These are phyloP conservation scores for Carpinus fangiana DNA, from an alignment of 306 rosid species.

Conservation along the genomic window DNA sequence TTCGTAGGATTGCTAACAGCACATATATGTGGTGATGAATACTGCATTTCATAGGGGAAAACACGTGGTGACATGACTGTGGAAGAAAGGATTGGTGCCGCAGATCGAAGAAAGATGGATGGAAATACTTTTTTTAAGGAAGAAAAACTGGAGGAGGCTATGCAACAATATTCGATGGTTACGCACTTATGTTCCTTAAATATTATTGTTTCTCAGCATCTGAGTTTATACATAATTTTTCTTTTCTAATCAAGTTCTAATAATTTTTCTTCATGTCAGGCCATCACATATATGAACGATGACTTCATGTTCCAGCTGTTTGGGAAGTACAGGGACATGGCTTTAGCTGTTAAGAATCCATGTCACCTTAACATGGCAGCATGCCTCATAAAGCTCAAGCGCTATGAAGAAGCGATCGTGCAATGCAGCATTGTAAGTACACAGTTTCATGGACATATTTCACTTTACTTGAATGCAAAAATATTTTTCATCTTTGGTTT, in stretches of 20 bases:
- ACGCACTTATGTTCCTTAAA: slow-evolving; percentile 40
- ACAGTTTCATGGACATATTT: not conserved
- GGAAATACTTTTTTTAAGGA: slow-evolving; percentile 87
- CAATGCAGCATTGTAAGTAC: slow-evolving; percentile 79
- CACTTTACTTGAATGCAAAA: slow-evolving; percentile 10
- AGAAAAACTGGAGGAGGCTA: slow-evolving; percentile 92
- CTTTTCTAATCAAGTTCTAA: slow-evolving; percentile 6
- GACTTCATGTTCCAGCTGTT: slow-evolving; percentile 97
- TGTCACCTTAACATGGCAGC: slow-evolving; percentile 97
- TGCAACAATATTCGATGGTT: slow-evolving; percentile 99
- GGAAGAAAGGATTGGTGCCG: slow-evolving; percentile 90
- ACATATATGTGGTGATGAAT: not conserved
- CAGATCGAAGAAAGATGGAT: slow-evolving; percentile 88
- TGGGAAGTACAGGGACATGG: slow-evolving; percentile 93
- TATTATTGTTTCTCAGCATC: slow-evolving; percentile 15
- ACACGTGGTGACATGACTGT: slow-evolving; percentile 94
- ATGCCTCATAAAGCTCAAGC: slow-evolving; percentile 81
- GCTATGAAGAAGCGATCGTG: slow-evolving; percentile 81
- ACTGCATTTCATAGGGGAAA: slow-evolving; percentile 59
- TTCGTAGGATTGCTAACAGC: slow-evolving; percentile 37
- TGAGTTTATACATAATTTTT: not conserved
- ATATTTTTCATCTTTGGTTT: slow-evolving; percentile 4
- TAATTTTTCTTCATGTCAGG: slow-evolving; percentile 49
- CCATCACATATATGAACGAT: slow-evolving; percentile 93
- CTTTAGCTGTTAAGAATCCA: slow-evolving; percentile 89